These are phyloP conservation scores for Schwanniomyces pseudopolymorphus DNA, from an alignment of 805 yeast genomes.

Conservation along the genomic window DNA sequence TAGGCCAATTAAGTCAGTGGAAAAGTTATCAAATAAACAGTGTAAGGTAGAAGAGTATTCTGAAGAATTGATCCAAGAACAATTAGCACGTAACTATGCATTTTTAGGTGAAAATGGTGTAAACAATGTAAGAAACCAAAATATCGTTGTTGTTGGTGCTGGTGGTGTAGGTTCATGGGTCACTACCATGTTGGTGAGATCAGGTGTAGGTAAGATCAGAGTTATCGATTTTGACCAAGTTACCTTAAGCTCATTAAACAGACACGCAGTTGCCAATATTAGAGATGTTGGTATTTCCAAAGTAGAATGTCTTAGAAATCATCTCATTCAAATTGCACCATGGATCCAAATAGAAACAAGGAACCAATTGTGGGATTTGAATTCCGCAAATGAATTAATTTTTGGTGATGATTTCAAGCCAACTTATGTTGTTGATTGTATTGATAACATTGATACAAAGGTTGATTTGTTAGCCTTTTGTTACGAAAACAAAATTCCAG, in stretches of 20 bases:
- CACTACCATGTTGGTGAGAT: conserved; percentile 83
- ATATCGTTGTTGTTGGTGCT: conserved; percentile 82
- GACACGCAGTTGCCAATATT: conserved; percentile 93
- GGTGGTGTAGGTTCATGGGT: conserved; percentile 99
- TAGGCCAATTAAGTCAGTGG: neutral
- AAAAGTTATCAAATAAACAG: neutral
- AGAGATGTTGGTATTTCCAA: conserved; percentile 91
- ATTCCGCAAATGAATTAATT: conserved; percentile 61
- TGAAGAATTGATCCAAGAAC: conserved; percentile 82
- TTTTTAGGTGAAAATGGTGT: conserved; percentile 87
- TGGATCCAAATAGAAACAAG: conserved; percentile 83
- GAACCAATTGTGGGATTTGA: conserved; percentile 74
- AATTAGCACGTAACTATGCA: conserved; percentile 90
- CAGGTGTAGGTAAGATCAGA: conserved; percentile 79
- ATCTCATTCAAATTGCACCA: conserved; percentile 78
- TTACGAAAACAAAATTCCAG: conserved; percentile 56
- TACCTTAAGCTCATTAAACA: conserved; percentile 82
- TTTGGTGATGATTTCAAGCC: conserved; percentile 53
- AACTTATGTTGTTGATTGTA: conserved; percentile 86
- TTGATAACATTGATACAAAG: conserved; percentile 96
- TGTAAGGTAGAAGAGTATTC: conserved; percentile 24
- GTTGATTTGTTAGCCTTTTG: conserved; percentile 83
- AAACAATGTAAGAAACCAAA: conserved; percentile 64
- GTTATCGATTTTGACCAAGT: conserved; percentile 96
- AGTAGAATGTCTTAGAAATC: conserved; percentile 75